These are phyloP conservation scores for Penicillium sp. DNA, from an alignment of 2,329 filamentous ascomycete species.

Conservation along the genomic window DNA sequence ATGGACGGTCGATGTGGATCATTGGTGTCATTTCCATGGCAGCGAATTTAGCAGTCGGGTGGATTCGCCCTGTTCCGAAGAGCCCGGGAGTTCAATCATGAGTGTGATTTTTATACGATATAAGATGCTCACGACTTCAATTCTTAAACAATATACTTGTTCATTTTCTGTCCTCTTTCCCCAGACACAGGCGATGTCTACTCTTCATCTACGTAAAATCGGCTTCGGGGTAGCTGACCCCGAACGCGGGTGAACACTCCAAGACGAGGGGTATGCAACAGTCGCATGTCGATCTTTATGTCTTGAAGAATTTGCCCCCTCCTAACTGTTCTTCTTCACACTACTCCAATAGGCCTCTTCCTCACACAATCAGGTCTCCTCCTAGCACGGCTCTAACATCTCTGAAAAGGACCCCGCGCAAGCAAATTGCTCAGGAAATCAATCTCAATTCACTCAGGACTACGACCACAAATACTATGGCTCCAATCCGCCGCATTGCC, in stretches of 20 bases:
- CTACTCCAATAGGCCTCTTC: neutral
- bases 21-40: slow-evolving; percentile 73
- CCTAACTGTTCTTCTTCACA: neutral
- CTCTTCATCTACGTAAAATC: slow-evolving; percentile 6
- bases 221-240: slow-evolving; percentile 25
- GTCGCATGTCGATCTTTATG: neutral
- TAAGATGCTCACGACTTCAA: neutral
- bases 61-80: slow-evolving; percentile 60
- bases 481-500: slow-evolving; percentile 51
- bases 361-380: neutral
- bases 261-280: slow-evolving; percentile 12
- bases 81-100: slow-evolving; percentile 41
- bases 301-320: neutral
- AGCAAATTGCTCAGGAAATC: neutral
- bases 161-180: neutral
- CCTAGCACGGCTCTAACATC: neutral
- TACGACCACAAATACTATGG: slow-evolving; percentile 11
- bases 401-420: neutral
- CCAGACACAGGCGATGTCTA: neutral
- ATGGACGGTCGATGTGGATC: slow-evolving; percentile 73
- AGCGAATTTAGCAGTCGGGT: slow-evolving; percentile 64
- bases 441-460: neutral
- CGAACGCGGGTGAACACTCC: slow-evolving; percentile 22
- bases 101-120: neutral
- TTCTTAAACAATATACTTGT: neutral